Conservation (phyloP, 1,139 yeast species). For the Yamadazyma diddensiae region DNA sequence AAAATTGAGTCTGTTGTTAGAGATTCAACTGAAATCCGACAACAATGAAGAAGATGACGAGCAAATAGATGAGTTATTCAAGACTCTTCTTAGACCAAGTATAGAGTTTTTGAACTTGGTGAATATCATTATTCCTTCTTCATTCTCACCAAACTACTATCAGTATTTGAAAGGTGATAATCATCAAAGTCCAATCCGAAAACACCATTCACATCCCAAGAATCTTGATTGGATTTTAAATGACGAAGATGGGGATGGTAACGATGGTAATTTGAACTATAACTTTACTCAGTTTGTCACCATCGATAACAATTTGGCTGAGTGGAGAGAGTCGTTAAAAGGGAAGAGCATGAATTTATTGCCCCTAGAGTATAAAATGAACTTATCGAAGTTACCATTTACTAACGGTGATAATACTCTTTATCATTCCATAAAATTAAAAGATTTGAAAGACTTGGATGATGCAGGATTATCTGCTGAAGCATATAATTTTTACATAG, state of each 20-base stretch:
- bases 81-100: constrained; percentile 40
- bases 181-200: constrained; percentile 14
- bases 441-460: constrained; percentile 14
- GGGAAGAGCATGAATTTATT: constrained; percentile 26
- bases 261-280: constrained; percentile 49
- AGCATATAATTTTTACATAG: constrained; percentile 27
- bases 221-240: constrained; percentile 46
- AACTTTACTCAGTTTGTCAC: constrained; percentile 44
- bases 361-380: constrained; percentile 35
- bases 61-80: constrained; percentile 33
- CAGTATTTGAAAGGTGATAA: constrained; percentile 40
- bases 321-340: constrained; percentile 43
- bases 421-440: constrained; percentile 28
- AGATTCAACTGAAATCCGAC: constrained; percentile 15
- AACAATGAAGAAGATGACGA: constrained; percentile 11
- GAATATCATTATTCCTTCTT: constrained; percentile 48
- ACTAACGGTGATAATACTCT: constrained; percentile 23
- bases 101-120: constrained; percentile 45
- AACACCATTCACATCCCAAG: constrained; percentile 23
- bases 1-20: constrained; percentile 37
- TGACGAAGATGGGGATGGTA: constrained; percentile 51
- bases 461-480: constrained; percentile 26
- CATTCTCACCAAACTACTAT: constrained; percentile 48
- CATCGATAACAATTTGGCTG: constrained; percentile 42
- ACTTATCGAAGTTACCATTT: constrained; percentile 27